Conservation (phyloP, 1,284 basidiomycete species). For the Pseudozyma tsukubaensis region DNA sequence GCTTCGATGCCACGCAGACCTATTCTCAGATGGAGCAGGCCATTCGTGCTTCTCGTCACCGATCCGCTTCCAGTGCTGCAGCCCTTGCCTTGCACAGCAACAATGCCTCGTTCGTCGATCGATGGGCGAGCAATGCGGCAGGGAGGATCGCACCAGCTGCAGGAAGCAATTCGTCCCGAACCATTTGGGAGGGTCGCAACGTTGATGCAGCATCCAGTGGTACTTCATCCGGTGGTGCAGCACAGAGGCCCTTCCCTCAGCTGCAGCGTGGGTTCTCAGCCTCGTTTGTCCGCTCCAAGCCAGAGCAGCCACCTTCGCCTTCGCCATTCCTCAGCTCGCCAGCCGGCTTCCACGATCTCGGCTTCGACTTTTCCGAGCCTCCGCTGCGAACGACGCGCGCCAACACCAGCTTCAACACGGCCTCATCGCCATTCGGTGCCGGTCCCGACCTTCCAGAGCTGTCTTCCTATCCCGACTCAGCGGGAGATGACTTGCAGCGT, state of each 20-base stretch:
- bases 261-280: conserved; percentile 45
- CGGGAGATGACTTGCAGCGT: neutral
- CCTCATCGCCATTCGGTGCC: conserved; percentile 34
- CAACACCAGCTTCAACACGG: conserved; percentile 17
- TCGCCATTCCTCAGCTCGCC: conserved; percentile 44
- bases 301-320: conserved; percentile 19
- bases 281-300: conserved; percentile 30
- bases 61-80: conserved; percentile 57
- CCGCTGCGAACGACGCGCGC: conserved; percentile 21
- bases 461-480: conserved; percentile 30
- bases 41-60: conserved; percentile 43
- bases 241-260: conserved; percentile 25
- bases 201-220: conserved; percentile 13
- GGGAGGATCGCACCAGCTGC: conserved; percentile 26
- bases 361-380: conserved; percentile 24
- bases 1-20: conserved; percentile 16
- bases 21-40: conserved; percentile 28
- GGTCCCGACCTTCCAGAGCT: conserved; percentile 28
- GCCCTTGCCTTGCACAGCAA: conserved; percentile 46
- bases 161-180: conserved; percentile 12
- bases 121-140: conserved; percentile 36
- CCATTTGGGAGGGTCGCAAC: conserved; percentile 32
- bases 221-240: conserved; percentile 1
- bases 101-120: conserved; percentile 24
- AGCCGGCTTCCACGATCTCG: conserved; percentile 28